Evolutionary conservation across 2,329 filamentous ascomycete genomes (phyloP).

Genomic region (Curvularia lunata): DNA sequence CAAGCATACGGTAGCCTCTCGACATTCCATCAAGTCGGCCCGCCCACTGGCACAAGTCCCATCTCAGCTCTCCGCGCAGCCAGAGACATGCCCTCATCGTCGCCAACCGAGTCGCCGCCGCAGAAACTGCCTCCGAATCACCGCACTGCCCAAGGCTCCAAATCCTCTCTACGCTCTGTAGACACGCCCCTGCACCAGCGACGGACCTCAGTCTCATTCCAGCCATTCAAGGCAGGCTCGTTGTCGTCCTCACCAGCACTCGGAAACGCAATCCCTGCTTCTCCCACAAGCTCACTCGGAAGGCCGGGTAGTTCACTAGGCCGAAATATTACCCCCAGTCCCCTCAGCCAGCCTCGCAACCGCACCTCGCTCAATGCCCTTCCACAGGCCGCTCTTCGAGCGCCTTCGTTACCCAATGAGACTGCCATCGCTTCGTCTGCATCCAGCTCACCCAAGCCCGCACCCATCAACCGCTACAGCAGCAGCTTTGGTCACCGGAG

Average conservation of each 20-base stretch:
- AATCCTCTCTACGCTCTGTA: constrained; percentile 57
- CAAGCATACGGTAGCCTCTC: constrained; percentile 90
- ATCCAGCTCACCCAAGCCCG: constrained; percentile 78
- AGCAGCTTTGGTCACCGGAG: constrained; percentile 92
- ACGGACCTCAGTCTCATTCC: constrained; percentile 85
- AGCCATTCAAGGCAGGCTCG: constrained; percentile 95
- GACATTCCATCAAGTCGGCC: constrained; percentile 82
- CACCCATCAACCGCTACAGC: constrained; percentile 81
- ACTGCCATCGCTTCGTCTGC: constrained; percentile 68
- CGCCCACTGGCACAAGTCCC: constrained; percentile 79
- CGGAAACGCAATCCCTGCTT: constrained; percentile 58
- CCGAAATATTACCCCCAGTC: constrained; percentile 30
- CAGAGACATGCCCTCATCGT: constrained; percentile 60
- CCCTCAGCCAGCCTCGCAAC: constrained; percentile 64
- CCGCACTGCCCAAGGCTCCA: constrained; percentile 56
- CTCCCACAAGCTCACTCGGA: constrained; percentile 58
- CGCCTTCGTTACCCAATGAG: constrained; percentile 67
- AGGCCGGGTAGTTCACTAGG: constrained; percentile 41
- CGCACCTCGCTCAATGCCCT: constrained; percentile 76
- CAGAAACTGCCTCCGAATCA: constrained; percentile 57
- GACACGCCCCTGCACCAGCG: constrained; percentile 64
- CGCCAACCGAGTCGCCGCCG: constrained; percentile 58
- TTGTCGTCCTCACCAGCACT: constrained; percentile 84
- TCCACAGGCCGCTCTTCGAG: constrained; percentile 75
- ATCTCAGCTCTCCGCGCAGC: constrained; percentile 81